Evolutionary conservation across 305 asterid species (phyloP), one percentile per base, ranked within the genome.

Genomic region (Fraxinus sp.): DNA sequence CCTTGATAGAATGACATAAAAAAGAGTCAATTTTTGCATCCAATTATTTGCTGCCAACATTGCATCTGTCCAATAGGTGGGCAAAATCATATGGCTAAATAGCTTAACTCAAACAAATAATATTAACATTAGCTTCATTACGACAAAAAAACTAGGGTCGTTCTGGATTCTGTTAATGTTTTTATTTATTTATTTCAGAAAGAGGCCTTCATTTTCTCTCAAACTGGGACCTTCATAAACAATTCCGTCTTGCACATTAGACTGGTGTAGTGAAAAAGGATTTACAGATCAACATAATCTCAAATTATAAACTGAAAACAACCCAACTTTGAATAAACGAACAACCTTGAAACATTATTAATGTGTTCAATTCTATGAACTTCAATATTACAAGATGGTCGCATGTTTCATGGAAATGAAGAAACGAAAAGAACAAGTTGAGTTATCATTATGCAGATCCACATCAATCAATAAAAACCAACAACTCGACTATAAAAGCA

Each of bases 361-460:
- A 64, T 83, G 72, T 39, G 28, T 22, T 82, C 64, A 81, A 46
- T 37, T 30, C n/a, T 37, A 68, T 55, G 64, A 55, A 55, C 64
- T 55, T 55, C 64, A 55, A 55, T 55, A n/a, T 55, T 55, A 55
- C 24, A n/a, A n/a, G 24, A 55, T n/a, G 24, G 24, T 5, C 9
- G n/a, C 24, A 55, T 16, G 18, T 30, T 24, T 57, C 55, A 66
- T 66, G 26, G 32, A 33, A 35, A 22, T 28, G 9, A 79, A 74
- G 16, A 59, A 74, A 59, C 39, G 62, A 20, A 55, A 71, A 55
- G 33, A 79, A 79, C 20, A 30, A 18, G 22, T 26, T 7, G 33
- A 79, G 57, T 62, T 73, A 75, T 79, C 57, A 79, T 78, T 66
- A 78, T 77, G 52, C 33, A 55, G 26, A 74, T 52, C 73, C 57